Evolutionary conservation across 768 basidiomycete species (phyloP).

Genomic region (Fistulinella prunicolor): DNA sequence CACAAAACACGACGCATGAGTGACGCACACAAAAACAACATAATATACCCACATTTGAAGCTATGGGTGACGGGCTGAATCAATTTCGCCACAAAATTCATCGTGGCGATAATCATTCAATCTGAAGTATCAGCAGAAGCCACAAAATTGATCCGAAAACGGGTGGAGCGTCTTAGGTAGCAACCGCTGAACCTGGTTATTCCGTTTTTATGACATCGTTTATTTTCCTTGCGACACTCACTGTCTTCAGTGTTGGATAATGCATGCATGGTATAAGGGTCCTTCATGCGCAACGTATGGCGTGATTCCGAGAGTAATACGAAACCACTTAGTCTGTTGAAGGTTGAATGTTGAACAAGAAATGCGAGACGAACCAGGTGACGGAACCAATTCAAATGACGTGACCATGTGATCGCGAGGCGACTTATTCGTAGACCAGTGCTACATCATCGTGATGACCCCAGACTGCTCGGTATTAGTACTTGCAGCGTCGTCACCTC

Average conservation of each 20-base stretch:
- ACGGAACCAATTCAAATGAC: slow-evolving; percentile 97
- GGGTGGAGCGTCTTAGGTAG: slow-evolving; percentile 93
- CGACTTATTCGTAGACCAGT: slow-evolving; percentile 99
- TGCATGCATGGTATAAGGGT: slow-evolving; percentile 98
- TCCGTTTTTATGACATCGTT: slow-evolving; percentile 90
- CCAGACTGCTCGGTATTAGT: slow-evolving; percentile 92
- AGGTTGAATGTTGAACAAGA: slow-evolving; percentile 98
- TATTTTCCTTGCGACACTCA: no score
- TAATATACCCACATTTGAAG: slow-evolving; percentile 70
- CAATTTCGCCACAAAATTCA: slow-evolving; percentile 86
- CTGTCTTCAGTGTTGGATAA: slow-evolving; percentile 91
- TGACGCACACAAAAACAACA: background rate
- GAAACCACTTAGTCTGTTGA: slow-evolving; percentile 82
- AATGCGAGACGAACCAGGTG: slow-evolving; percentile 97
- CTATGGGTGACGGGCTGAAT: slow-evolving; percentile 87
- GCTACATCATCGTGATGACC: slow-evolving; percentile 98
- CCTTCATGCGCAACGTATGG: slow-evolving; percentile 99
- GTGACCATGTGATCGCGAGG: slow-evolving; percentile 99
- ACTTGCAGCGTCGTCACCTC: slow-evolving; percentile 91
- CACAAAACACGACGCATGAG: slow-evolving; percentile 5
- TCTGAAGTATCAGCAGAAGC: slow-evolving; percentile 99
- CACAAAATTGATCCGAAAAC: slow-evolving; percentile 86
- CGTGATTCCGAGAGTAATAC: slow-evolving; percentile 94
- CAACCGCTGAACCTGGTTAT: slow-evolving; percentile 93
- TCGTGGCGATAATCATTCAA: slow-evolving; percentile 96